Evolutionary conservation across 2,329 filamentous ascomycete genomes (phyloP).

Genomic region (Colletotrichum caudatum): DNA sequence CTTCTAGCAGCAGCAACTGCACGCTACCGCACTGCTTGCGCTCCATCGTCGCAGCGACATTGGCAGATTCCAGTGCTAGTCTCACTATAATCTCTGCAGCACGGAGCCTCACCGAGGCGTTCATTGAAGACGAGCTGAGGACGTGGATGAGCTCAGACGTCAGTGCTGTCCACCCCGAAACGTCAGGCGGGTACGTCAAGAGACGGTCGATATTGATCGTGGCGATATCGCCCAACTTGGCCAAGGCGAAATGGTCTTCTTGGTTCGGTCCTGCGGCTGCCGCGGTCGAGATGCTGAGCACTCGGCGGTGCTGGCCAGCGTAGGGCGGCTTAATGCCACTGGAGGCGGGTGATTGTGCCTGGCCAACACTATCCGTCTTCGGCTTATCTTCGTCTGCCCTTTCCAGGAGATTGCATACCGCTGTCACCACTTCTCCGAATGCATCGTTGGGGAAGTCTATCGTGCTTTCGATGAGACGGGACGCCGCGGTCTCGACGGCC

Average conservation of each 20-base stretch:
- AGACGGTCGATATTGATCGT: constrained; percentile 82
- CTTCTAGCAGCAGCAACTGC: constrained; percentile 78
- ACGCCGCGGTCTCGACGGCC: constrained; percentile 89
- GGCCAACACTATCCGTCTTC: constrained; percentile 48
- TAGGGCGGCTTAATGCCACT: constrained; percentile 52
- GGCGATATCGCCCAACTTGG: constrained; percentile 79
- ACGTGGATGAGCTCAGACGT: constrained; percentile 65
- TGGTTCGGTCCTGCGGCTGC: constrained; percentile 65
- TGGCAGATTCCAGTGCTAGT: constrained; percentile 69
- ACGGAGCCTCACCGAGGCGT: constrained; percentile 65
- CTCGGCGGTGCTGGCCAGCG: constrained; percentile 56
- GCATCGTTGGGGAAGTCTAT: constrained; percentile 87
- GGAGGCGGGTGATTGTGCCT: constrained; percentile 53
- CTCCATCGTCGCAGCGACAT: constrained; percentile 65
- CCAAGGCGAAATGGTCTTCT: constrained; percentile 75
- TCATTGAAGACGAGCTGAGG: constrained; percentile 60
- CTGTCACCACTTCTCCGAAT: constrained; percentile 81
- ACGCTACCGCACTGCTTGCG: constrained; percentile 68
- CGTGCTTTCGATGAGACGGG: constrained; percentile 90
- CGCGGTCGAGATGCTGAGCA: constrained; percentile 62
- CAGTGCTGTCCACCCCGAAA: constrained; percentile 82
- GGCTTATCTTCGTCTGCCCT: constrained; percentile 47
- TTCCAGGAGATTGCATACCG: constrained; percentile 79
- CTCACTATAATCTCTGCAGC: constrained; percentile 75
- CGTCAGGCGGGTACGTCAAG: constrained; percentile 71